phyloP scores from a whole-genome alignment of 306 rosid species.

The Cicer arietinum region DNA sequence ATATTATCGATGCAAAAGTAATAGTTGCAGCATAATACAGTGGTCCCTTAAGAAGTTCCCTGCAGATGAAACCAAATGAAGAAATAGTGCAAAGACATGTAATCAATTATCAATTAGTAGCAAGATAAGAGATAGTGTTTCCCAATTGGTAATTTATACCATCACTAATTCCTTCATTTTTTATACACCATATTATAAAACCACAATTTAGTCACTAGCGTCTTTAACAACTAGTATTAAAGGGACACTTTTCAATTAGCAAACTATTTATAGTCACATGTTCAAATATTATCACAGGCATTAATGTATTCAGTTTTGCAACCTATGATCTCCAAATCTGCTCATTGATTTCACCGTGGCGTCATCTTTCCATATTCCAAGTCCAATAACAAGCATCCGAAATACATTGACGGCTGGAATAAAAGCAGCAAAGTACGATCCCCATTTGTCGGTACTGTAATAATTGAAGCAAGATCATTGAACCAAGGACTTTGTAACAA shows the following conservation, averaged over 20 bases:
- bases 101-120: conserved; percentile 17
- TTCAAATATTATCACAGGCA: conserved; percentile 31
- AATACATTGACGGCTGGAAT: conserved; percentile 78
- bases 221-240: too few relatives aligned
- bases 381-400: conserved; percentile 79
- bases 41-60: conserved; percentile 98
- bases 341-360: conserved; percentile 91
- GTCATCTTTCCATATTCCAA: conserved; percentile 82
- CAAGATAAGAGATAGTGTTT: conserved; percentile 9
- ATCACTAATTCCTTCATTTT: conserved; percentile 22
- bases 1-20: conserved; percentile 63
- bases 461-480: conserved; percentile 33
- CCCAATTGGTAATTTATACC: conserved; percentile 14
- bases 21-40: conserved; percentile 72
- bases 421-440: conserved; percentile 62
- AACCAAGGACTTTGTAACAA: conserved; percentile 28
- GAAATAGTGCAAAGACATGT: conserved; percentile 32
- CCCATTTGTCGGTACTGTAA: conserved; percentile 61
- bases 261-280: conserved; percentile 20
- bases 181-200: not conserved
- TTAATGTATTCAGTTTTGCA: conserved; percentile 34
- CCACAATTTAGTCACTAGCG: not conserved
- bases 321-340: conserved; percentile 93
- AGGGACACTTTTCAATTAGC: conserved; percentile 28
- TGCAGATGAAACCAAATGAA: conserved; percentile 52